These are phyloP conservation scores for Monilinia polystroma DNA, from an alignment of 2,329 filamentous ascomycete species.

Conservation along the genomic window DNA sequence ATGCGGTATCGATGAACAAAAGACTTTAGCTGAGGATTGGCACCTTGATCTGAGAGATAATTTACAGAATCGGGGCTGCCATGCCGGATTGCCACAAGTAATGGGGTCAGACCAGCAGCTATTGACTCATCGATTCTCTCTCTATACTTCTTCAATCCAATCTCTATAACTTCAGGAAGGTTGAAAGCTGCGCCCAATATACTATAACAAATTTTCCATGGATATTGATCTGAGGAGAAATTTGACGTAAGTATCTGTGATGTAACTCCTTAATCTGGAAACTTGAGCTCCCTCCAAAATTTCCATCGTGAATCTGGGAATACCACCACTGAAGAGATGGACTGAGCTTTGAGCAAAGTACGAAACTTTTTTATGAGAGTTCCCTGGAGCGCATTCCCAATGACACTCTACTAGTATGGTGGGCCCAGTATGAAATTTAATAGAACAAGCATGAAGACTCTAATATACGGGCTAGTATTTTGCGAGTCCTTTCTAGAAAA, in stretches of 20 bases:
- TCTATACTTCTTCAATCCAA: not conserved
- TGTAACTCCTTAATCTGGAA: rapidly evolving
- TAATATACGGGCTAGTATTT: no score
- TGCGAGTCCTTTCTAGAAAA: no score
- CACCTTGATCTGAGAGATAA: not conserved
- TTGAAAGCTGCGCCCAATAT: not conserved
- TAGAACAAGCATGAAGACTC: not conserved
- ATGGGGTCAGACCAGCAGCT: not conserved
- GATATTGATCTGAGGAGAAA: not conserved
- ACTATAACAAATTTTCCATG: not conserved
- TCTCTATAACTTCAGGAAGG: not conserved
- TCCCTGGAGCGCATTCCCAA: not conserved
- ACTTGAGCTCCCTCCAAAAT: not conserved
- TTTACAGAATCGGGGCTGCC: not conserved
- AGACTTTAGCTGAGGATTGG: not conserved
- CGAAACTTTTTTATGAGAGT: not conserved
- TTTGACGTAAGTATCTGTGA: rapidly evolving
- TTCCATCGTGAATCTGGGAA: not conserved
- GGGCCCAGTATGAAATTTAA: not conserved
- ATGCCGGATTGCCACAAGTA: not conserved
- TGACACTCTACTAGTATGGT: not conserved
- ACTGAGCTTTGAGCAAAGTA: not conserved
- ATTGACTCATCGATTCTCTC: not conserved
- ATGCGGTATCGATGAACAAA: not conserved
- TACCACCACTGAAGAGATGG: not conserved